Base-by-base conservation (phyloP, 352 stramenopile genomes). In the Phytopythium ostracodes region DNA sequence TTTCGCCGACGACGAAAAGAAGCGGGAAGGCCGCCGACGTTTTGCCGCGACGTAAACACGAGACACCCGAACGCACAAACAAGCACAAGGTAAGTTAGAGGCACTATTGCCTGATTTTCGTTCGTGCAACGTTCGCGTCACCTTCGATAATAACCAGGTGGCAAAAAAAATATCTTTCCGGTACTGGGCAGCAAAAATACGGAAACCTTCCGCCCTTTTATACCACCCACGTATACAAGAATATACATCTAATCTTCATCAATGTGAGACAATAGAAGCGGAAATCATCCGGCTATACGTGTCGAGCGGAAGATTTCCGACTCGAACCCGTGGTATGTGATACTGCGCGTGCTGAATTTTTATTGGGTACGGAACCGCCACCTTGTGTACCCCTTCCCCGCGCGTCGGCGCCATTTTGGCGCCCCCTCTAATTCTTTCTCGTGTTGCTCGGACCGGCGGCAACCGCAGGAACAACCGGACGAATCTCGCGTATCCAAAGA, bases 21-120 rank as follows among this genome's bases (percentile, higher is more conserved):
- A 56, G 50, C 50, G 29, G 50, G 50, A 56, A 59, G 29, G 20
- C 15, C 35, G 18, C 18, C 31, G 29, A 47, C 42, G 42, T 47
- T 47, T 31, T 43, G 22, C 18, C 50, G 50, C 53, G 53, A 59
- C 53, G 53, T 59, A 59, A 59, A 59, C 53, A 59, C 53, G 53
- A 59, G 33, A 38, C 29, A 38, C 27, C 24, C 25, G 8, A 25
- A n/a, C n/a, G n/a, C n/a, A n/a, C n/a, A n/a, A n/a, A n/a, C n/a
- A n/a, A 14, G 20, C 10, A 17, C n/a, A 8, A 22, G 8, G 46
- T 33, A 52, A 52, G 8, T 52, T 52, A 52, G n/a, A n/a, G n/a
- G n/a, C n/a, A n/a, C n/a, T n/a, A n/a, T n/a, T n/a, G n/a, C n/a
- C n/a, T n/a, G n/a, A n/a, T n/a, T n/a, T n/a, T n/a, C n/a, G n/a